Evolutionary conservation across 2,329 filamentous ascomycete species (phyloP).

Genomic region (Arachnomyces sp.): DNA sequence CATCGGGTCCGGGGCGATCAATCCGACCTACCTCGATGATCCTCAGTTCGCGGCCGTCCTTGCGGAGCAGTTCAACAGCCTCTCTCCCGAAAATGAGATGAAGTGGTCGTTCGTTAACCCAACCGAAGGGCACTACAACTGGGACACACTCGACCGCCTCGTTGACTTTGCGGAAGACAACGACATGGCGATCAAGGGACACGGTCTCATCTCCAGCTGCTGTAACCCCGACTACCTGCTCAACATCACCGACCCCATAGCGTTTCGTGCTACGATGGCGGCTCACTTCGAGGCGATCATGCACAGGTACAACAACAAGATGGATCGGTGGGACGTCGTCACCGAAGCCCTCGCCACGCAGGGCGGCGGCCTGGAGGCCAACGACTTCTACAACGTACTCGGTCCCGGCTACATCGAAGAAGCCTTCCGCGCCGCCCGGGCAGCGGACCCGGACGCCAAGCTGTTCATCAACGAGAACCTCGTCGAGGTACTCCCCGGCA

Average conservation of each 20-base stretch:
- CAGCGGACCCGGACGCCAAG: conserved; percentile 7
- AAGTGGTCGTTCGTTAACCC: conserved; percentile 9
- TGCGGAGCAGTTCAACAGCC: conserved; percentile 9
- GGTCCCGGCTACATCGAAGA: conserved; percentile 7
- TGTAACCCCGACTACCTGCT: conserved; percentile 10
- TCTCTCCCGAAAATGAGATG: conserved; percentile 11
- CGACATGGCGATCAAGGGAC: conserved; percentile 8
- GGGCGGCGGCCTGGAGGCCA: conserved; percentile 5
- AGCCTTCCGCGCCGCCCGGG: conserved; percentile 8
- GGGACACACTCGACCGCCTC: conserved; percentile 6
- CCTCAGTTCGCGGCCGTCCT: conserved; percentile 8
- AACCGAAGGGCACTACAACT: conserved; percentile 11
- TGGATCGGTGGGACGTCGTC: conserved; percentile 10
- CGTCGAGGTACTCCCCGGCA: too few relatives aligned
- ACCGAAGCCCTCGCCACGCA: conserved; percentile 6
- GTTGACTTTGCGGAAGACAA: conserved; percentile 7
- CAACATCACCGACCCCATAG: conserved; percentile 8
- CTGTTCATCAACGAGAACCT: conserved; percentile 9
- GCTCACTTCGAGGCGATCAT: conserved; percentile 10
- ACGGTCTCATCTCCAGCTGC: conserved; percentile 11
- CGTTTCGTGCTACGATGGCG: conserved; percentile 7
- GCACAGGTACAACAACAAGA: conserved; percentile 8
- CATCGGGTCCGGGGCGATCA: too few relatives aligned
- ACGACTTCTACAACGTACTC: conserved; percentile 5
- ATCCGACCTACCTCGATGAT: too few relatives aligned